Percentiles rank a stretch among this genome's conserved stretches.
Evolutionary conservation across 2,329 filamentous ascomycete species (phyloP).

Genomic region (Tolypocladium ophioglossoides): DNA sequence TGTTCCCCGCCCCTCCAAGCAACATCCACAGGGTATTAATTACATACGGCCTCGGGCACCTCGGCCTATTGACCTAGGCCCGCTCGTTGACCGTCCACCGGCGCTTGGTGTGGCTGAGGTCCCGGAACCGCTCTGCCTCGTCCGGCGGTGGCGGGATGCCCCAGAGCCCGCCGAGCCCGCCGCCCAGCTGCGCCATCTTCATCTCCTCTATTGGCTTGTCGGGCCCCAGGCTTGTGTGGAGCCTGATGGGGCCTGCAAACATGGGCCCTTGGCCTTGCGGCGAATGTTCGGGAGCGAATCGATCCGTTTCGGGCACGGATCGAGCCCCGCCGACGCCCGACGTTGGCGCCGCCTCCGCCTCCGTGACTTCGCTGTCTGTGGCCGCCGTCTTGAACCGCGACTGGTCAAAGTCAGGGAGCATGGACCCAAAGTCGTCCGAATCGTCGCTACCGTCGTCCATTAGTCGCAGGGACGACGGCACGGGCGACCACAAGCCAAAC

Average conservation of each 20-base stretch:
- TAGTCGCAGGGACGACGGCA: constrained; percentile 30
- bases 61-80: constrained; percentile 6
- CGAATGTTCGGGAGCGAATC: constrained; percentile 6
- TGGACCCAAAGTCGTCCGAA: constrained; percentile 35
- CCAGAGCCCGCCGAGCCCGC: constrained; percentile 32
- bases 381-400: constrained; percentile 16
- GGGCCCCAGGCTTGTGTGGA: constrained; percentile 19
- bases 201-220: constrained; percentile 20
- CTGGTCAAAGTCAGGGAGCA: constrained; percentile 42
- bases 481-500: constrained; percentile 23
- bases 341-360: background rate
- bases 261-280: constrained; percentile 16
- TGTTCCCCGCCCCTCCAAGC: background rate
- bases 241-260: constrained; percentile 24
- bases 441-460: constrained; percentile 36
- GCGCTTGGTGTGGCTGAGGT: constrained; percentile 36
- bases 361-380: background rate
- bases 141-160: constrained; percentile 31
- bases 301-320: background rate
- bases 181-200: constrained; percentile 24
- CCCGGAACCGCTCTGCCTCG: constrained; percentile 34
- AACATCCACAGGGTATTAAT: background rate
- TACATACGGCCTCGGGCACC: background rate
- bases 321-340: constrained; percentile 4
- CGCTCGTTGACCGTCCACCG: constrained; percentile 47